Base-by-base conservation (phyloP, 2,329 filamentous ascomycete species). In the Neopestalotiopsis sp. region DNA sequence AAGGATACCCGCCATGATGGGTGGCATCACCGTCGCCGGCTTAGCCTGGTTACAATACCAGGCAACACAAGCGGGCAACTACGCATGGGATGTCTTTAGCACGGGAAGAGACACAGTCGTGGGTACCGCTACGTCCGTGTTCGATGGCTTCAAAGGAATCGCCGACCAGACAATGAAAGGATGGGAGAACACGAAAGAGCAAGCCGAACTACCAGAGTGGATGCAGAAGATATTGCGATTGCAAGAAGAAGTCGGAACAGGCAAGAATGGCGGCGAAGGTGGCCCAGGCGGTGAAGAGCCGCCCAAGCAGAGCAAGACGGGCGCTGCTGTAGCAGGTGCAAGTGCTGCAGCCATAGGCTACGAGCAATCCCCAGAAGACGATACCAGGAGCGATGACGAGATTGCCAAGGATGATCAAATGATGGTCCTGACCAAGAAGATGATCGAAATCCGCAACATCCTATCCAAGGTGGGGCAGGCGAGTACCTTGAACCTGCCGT, bases 381-480 rank as follows among this genome's bases (percentile, higher is more conserved):
- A 91, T 71, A 80, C 85, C 4, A 85, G 90, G 67, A 84, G 86
- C 9, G 85, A 83, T 24, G 89, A 91, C 68, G 90, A 92, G 76
- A 86, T 88, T 63, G 93, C 94, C 20, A 90, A 90, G 75, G 96
- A 99, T 76, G 96, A 99, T 79, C 96, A 99, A 81, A 99, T 99
- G 95, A 99, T 99, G 96, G 87, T 98, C 74, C 85, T 99, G 76
- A 99, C 97, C 1, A 95, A 96, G 84, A 98, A 98, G 83, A 99
- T 99, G 96, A 99, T 99, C 76, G 96, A 99, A 84, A 98, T 99
- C 68, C 88, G 97, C 73, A 95, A 91, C 73, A 94, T 99, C 68
- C 86, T 99, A 30, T 93, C 97, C 77, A 94, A 91, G 32, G 93
- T 99, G 61, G 97, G 95, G 42, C 95, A 99, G 83, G 97, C 95